A percentile compares a stretch with the other conserved stretches of the same genome.
Evolutionary conservation across 2,329 filamentous ascomycete species (phyloP).

Genomic region (Didymella pinodella): DNA sequence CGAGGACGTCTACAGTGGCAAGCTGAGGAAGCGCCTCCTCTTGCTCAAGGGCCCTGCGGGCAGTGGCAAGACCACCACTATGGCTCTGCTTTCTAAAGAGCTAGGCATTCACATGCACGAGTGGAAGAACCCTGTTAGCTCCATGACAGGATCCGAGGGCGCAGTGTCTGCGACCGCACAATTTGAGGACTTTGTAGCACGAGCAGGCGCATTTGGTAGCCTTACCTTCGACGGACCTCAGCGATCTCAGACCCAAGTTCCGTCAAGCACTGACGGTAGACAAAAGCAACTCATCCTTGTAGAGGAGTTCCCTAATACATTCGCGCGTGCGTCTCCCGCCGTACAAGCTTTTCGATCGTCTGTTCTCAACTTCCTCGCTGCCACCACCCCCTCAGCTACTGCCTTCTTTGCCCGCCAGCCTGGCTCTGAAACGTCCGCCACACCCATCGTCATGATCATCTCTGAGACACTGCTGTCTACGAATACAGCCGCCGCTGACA

Average conservation of each 20-base stretch:
- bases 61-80: conserved; percentile 89
- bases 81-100: conserved; percentile 79
- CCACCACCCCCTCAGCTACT: conserved; percentile 67
- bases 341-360: conserved; percentile 70
- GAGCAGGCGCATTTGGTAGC: conserved; percentile 80
- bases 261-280: conserved; percentile 27
- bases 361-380: conserved; percentile 76
- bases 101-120: conserved; percentile 81
- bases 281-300: conserved; percentile 56
- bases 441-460: conserved; percentile 84
- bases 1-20: conserved; percentile 72
- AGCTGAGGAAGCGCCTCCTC: conserved; percentile 71
- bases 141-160: conserved; percentile 66
- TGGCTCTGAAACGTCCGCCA: conserved; percentile 34
- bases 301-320: conserved; percentile 61
- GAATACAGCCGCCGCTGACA: conserved; percentile 83
- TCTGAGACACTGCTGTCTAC: conserved; percentile 90
- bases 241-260: conserved; percentile 21
- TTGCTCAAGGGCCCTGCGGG: conserved; percentile 91
- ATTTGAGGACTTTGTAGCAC: conserved; percentile 90
- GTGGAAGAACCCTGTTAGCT: conserved; percentile 84
- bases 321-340: conserved; percentile 54
- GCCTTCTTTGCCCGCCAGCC: conserved; percentile 48
- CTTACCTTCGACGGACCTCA: conserved; percentile 60
- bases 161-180: conserved; percentile 76